A percentile compares a stretch with the other conserved stretches of the same genome.
These are phyloP conservation scores for Fonsecaea erecta DNA, from an alignment of 2,329 filamentous ascomycete species.

Conservation along the genomic window DNA sequence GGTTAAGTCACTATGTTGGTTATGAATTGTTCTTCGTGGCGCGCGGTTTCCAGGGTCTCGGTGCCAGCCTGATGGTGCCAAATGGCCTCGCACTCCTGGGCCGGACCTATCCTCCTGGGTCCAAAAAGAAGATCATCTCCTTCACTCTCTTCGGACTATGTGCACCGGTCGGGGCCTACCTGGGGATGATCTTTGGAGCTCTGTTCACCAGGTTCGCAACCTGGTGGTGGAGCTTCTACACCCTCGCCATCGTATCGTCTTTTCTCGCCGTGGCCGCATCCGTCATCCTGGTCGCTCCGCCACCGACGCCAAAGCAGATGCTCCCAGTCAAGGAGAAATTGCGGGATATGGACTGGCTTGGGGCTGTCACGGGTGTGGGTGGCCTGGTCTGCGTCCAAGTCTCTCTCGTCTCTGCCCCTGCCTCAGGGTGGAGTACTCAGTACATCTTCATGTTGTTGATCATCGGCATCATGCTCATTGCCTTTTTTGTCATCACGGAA, in stretches of 20 bases:
- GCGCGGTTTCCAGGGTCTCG: slow-evolving; percentile 51
- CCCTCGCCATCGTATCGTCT: slow-evolving; percentile 45
- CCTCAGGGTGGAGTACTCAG: slow-evolving; percentile 59
- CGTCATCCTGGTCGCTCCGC: slow-evolving; percentile 45
- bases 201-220: slow-evolving; percentile 41
- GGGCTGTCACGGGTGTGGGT: slow-evolving; percentile 51
- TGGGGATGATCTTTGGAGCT: slow-evolving; percentile 40
- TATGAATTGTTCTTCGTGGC: slow-evolving; percentile 46
- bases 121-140: slow-evolving; percentile 58
- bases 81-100: slow-evolving; percentile 67
- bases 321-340: slow-evolving; percentile 39
- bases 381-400: slow-evolving; percentile 65
- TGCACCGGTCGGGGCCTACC: slow-evolving; percentile 50
- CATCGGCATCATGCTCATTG: slow-evolving; percentile 53
- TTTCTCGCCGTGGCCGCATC: slow-evolving; percentile 41
- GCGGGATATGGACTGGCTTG: slow-evolving; percentile 43
- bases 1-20: slow-evolving; percentile 45
- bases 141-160: slow-evolving; percentile 55
- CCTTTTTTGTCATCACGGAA: slow-evolving; percentile 55
- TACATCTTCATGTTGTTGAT: slow-evolving; percentile 58
- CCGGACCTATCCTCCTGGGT: slow-evolving; percentile 57
- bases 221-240: slow-evolving; percentile 55
- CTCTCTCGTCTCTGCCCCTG: slow-evolving; percentile 64
- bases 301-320: slow-evolving; percentile 35
- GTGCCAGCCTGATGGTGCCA: slow-evolving; percentile 63